phyloP scores from a whole-genome alignment of 2,329 filamentous ascomycete genomes.

The Pseudocercospora eumusae region DNA sequence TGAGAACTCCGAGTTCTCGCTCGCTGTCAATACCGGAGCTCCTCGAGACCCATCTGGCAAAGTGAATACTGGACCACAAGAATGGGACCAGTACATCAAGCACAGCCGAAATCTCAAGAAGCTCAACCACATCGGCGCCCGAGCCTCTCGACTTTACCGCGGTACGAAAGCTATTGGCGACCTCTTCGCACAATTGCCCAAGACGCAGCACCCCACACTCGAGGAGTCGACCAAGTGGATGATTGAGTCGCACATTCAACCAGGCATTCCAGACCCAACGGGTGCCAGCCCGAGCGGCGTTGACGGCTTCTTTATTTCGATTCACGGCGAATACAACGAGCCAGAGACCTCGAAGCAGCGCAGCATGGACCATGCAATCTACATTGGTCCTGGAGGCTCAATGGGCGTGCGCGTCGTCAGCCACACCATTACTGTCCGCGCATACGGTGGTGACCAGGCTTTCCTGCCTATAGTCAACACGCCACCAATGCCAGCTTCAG shows the following conservation, averaged over 20 bases:
- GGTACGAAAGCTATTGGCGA: conserved; percentile 67
- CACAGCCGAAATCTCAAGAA: conserved; percentile 75
- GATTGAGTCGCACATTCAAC: conserved; percentile 76
- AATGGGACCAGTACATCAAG: conserved; percentile 75
- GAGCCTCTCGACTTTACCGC: conserved; percentile 65
- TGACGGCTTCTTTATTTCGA: conserved; percentile 72
- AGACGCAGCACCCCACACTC: conserved; percentile 73
- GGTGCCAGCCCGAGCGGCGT: conserved; percentile 66
- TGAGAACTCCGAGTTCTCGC: conserved; percentile 70
- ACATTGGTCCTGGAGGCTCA: conserved; percentile 66
- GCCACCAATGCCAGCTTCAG: conserved; percentile 24
- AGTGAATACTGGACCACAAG: conserved; percentile 48
- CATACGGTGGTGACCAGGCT: conserved; percentile 61
- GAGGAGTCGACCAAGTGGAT: conserved; percentile 72
- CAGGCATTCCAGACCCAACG: conserved; percentile 69
- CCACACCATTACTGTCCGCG: conserved; percentile 74
- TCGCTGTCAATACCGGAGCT: conserved; percentile 68
- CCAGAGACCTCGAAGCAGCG: conserved; percentile 60
- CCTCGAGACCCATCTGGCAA: conserved; percentile 48
- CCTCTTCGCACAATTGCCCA: conserved; percentile 69
- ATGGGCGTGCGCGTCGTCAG: conserved; percentile 72
- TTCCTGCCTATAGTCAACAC: conserved; percentile 48
- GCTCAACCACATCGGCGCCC: conserved; percentile 62
- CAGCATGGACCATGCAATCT: conserved; percentile 78
- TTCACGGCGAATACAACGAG: conserved; percentile 86